These are phyloP conservation scores for Echeveria elegans DNA, from an alignment of 164 flowering plant genomes.

Conservation along the genomic window DNA sequence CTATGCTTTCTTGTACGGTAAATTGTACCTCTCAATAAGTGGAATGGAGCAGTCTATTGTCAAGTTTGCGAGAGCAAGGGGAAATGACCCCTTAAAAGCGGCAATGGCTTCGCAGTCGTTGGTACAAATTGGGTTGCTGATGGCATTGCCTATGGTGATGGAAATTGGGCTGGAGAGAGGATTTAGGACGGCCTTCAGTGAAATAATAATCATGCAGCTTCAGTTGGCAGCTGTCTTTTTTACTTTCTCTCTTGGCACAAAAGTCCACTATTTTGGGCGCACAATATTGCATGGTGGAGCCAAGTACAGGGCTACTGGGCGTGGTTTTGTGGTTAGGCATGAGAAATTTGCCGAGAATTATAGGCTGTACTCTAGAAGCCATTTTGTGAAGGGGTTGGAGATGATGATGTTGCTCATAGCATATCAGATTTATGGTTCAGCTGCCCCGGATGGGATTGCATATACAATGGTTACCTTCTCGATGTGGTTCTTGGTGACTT, in stretches of 20 bases:
- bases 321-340: conserved; percentile 93
- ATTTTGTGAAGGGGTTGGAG: conserved; percentile 86
- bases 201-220: conserved; percentile 85
- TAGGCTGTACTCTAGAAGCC: conserved; percentile 93
- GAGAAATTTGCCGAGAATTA: conserved; percentile 95
- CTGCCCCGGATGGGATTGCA: conserved; percentile 19
- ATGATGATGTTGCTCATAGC: conserved; percentile 61
- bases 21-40: conserved; percentile 74
- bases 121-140: conserved; percentile 82
- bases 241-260: conserved; percentile 95
- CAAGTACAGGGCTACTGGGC: conserved; percentile 96
- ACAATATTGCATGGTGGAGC: conserved; percentile 97
- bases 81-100: conserved; percentile 51
- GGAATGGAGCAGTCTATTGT: conserved; percentile 76
- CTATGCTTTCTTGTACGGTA: conserved; percentile 81
- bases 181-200: conserved; percentile 77
- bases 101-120: conserved; percentile 91
- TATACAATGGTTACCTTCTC: conserved; percentile 50
- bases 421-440: conserved; percentile 55
- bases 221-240: conserved; percentile 92
- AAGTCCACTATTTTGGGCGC: conserved; percentile 82
- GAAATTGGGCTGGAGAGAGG: conserved; percentile 97
- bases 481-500: conserved; percentile 82
- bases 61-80: conserved; percentile 44
- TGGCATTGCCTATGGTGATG: conserved; percentile 91